phyloP scores from a whole-genome alignment of 1,284 basidiomycete species.

The Puccinia hordei region DNA sequence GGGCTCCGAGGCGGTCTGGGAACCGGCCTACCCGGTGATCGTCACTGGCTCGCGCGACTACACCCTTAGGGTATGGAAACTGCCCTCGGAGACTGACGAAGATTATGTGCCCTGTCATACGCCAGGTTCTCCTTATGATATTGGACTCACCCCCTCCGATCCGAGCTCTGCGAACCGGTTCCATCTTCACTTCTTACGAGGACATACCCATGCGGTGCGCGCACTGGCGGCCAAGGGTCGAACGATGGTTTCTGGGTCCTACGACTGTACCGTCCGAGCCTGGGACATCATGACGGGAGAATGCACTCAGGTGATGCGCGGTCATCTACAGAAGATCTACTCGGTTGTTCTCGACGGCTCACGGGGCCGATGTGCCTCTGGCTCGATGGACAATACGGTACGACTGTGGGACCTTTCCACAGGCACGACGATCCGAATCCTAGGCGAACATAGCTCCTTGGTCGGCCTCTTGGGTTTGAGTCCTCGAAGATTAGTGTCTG shows the following conservation, averaged over 20 bases:
- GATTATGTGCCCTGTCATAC: slow-evolving; percentile 58
- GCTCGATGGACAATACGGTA: slow-evolving; percentile 94
- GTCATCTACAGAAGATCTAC: slow-evolving; percentile 87
- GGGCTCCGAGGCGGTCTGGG: slow-evolving; percentile 61
- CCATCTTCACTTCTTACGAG: slow-evolving; percentile 78
- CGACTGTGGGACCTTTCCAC: slow-evolving; percentile 84
- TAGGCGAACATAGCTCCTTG: slow-evolving; percentile 61
- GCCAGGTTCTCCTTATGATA: slow-evolving; percentile 50
- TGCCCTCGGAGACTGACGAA: slow-evolving; percentile 75
- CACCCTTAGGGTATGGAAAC: slow-evolving; percentile 82
- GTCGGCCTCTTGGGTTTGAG: slow-evolving; percentile 63
- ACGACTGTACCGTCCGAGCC: slow-evolving; percentile 86
- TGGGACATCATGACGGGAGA: slow-evolving; percentile 91
- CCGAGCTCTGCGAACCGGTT: slow-evolving; percentile 75
- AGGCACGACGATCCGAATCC: slow-evolving; percentile 74
- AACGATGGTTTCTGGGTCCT: slow-evolving; percentile 88
- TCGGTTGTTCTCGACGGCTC: slow-evolving; percentile 67
- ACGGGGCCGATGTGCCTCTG: slow-evolving; percentile 84
- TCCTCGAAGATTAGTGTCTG: slow-evolving; percentile 82
- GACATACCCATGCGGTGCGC: slow-evolving; percentile 85
- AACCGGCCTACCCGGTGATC: slow-evolving; percentile 69
- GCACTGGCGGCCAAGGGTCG: slow-evolving; percentile 86
- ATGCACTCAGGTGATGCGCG: slow-evolving; percentile 75
- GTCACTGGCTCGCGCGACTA: slow-evolving; percentile 91
- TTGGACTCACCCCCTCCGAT: slow-evolving; percentile 56